phyloP scores from a whole-genome alignment of 768 basidiomycete species.

The Boletus bicolor region DNA sequence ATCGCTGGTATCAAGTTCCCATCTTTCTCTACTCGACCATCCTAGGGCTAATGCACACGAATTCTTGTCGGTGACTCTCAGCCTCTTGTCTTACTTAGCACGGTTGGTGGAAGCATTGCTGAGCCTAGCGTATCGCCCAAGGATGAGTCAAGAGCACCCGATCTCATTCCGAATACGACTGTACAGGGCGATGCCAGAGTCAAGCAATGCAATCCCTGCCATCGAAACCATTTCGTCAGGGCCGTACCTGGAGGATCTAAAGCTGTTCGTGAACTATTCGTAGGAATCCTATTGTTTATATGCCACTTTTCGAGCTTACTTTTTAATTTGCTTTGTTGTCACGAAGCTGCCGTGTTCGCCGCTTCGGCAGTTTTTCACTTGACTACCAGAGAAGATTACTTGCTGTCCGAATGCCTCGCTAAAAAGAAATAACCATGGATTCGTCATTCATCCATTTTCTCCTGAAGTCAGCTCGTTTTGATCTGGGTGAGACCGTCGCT shows the following conservation, averaged over 20 bases:
- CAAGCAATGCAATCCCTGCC: constrained; percentile 1
- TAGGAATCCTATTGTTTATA: neutral
- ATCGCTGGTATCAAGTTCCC: too few species aligned
- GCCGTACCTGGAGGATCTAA: constrained; percentile 13
- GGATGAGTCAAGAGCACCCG: constrained; percentile 5
- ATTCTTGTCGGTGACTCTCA: neutral
- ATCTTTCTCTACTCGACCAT: neutral
- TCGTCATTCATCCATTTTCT: neutral
- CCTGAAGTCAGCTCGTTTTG: neutral
- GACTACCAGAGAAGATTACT: neutral
- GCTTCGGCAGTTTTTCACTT: neutral
- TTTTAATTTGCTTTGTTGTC: neutral
- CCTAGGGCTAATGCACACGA: neutral
- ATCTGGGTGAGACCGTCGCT: neutral
- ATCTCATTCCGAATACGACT: neutral
- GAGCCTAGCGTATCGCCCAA: neutral
- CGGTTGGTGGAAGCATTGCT: neutral
- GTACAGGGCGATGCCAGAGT: constrained; percentile 3
- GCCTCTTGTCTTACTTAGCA: neutral
- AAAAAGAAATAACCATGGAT: neutral
- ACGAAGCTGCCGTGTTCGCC: neutral
- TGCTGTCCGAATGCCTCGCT: too few species aligned
- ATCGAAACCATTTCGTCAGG: neutral
- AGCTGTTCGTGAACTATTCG: constrained; percentile 7
- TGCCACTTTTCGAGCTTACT: neutral